Conservation (phyloP, 139 green algal genomes). For the Volvox reticuliferus region DNA sequence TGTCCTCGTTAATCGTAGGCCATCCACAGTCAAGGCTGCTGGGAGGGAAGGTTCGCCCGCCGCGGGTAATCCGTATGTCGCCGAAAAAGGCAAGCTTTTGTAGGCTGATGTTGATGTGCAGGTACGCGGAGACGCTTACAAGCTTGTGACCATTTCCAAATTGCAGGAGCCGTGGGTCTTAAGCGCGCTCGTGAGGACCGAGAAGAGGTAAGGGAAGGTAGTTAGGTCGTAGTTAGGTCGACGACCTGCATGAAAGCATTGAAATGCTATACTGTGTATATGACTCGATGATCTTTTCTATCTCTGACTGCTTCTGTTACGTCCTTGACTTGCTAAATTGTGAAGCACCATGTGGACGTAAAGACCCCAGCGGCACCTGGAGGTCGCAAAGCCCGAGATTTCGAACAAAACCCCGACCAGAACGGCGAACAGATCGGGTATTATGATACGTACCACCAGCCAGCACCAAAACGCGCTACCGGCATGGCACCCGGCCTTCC, state of each 20-base stretch:
- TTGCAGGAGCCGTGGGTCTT: not conserved
- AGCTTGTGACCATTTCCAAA: too few relatives aligned
- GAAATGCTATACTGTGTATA: too few relatives aligned
- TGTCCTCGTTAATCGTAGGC: not conserved
- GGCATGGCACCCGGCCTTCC: not conserved
- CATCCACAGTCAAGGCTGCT: not conserved
- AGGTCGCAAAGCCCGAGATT: too few relatives aligned
- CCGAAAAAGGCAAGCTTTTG: not conserved
- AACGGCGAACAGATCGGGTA: not conserved
- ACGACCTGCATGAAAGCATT: too few relatives aligned
- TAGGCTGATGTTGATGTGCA: too few relatives aligned
- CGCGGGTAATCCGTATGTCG: not conserved
- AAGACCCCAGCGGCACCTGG: not conserved
- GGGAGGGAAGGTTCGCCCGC: not conserved
- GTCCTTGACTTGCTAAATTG: too few relatives aligned
- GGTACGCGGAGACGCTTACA: too few relatives aligned
- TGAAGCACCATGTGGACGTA: constrained; percentile 25
- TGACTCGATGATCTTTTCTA: too few relatives aligned
- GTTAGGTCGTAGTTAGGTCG: too few relatives aligned
- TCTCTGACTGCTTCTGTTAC: too few relatives aligned
- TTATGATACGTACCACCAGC: not conserved
- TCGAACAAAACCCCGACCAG: not conserved
- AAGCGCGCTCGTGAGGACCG: not conserved
- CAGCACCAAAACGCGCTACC: not conserved
- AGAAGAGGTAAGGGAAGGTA: not conserved